These are phyloP conservation scores for Cerrena zonata DNA, from an alignment of 1,284 basidiomycete genomes.

Conservation along the genomic window DNA sequence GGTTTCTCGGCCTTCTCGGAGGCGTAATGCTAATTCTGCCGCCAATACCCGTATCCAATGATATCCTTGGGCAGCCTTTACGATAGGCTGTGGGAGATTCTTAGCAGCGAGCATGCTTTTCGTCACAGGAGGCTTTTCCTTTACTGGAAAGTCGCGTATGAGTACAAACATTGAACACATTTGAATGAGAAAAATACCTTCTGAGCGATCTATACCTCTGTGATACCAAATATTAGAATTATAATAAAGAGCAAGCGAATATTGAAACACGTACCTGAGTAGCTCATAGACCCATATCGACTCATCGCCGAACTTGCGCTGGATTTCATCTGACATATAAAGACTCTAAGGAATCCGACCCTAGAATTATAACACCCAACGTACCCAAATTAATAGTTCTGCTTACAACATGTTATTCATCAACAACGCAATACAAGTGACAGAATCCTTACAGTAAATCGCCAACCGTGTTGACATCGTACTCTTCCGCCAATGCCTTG, in stretches of 20 bases:
- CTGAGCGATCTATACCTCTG: conserved; percentile 84
- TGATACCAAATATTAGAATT: background rate
- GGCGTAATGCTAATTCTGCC: conserved; percentile 79
- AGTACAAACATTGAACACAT: background rate
- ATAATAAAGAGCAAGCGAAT: background rate
- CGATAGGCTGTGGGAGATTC: conserved; percentile 78
- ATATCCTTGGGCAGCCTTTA: conserved; percentile 64
- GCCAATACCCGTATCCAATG: conserved; percentile 91
- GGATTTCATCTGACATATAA: conserved; percentile 61
- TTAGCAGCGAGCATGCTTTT: conserved; percentile 95
- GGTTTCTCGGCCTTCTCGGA: conserved; percentile 75
- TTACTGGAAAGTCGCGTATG: conserved; percentile 47
- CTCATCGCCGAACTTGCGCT: conserved; percentile 76
- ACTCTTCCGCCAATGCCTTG: conserved; percentile 79
- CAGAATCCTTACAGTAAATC: conserved; percentile 67
- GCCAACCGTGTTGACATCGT: conserved; percentile 81
- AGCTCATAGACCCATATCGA: conserved; percentile 90
- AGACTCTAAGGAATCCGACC: background rate
- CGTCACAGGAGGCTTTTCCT: conserved; percentile 72
- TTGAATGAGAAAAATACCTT: conserved; percentile 49
- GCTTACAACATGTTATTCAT: too few species aligned
- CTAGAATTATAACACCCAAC: too few species aligned
- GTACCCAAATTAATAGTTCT: conserved; percentile 47
- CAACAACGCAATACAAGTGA: background rate
- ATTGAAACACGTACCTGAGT: conserved; percentile 42